Evolutionary conservation across 139 green algal species (phyloP), one percentile per base, ranked within the genome.

Genomic region (Picochlorum sp.): DNA sequence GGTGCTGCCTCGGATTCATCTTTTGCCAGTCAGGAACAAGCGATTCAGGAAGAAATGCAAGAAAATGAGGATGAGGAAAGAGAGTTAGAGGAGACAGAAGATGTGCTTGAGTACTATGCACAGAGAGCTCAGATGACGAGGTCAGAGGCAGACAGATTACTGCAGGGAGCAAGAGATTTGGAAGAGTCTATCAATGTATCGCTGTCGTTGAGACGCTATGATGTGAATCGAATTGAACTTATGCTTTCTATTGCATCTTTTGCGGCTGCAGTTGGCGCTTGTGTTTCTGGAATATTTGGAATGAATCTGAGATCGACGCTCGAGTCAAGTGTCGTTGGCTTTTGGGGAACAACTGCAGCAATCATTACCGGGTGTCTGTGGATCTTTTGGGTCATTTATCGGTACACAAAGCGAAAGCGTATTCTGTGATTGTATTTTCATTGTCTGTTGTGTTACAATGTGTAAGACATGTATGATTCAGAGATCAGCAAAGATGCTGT

Each of bases 21-120:
- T 56, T 23, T 56, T 56, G n/a, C 47, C 47, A 41, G 34, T 16
- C 61, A 68, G 46, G 75, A 75, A 2, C 69, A 87, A 64, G 78
- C 78, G 24, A 88, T 86, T 1, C 58, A 95, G 54, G 83, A 91
- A 51, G 84, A 92, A 71, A 61, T 96, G 34, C 11, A 56, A 59
- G 61, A 24, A n/a, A 61, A 77, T 54, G 71, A 84, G 59, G 74
- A 76, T 46, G 81, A 80, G 46, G 82, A 87, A 77, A 49, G 70
- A 15, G 75, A 87, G 58, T 56, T 84, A 28, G 80, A 87, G 58
- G 79, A 87, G 49, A 85, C 92, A 32, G 90, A 97, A 69, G 90
- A 97, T 77, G 67, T 97, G 54, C 74, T 96, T 21, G 90, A 97
- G 77, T 97, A 95, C 69, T 97, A 97, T 79, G 74, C 94, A 70